Percentiles rank a stretch among this genome's conserved stretches.
phyloP scores from a whole-genome alignment of 495 filamentous ascomycete genomes.

The Neurospora tetrasperma region DNA sequence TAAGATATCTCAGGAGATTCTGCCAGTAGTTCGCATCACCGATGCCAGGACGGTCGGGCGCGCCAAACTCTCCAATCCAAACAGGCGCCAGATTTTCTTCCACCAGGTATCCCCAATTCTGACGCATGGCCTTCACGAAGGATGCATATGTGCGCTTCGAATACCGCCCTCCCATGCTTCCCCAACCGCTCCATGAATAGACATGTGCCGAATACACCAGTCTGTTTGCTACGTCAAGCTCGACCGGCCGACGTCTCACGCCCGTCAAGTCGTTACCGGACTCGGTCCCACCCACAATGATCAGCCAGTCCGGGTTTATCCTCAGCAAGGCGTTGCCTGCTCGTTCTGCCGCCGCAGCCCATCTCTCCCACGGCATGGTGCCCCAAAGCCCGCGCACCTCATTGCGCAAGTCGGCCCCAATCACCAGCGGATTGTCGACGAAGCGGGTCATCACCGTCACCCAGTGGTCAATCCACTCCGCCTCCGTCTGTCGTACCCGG shows the following conservation, averaged over 20 bases:
- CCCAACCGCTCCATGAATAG: conserved; percentile 54
- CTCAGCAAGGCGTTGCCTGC: conserved; percentile 44
- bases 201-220: conserved; percentile 56
- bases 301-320: conserved; percentile 49
- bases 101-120: conserved; percentile 52
- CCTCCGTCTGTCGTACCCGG: conserved; percentile 44
- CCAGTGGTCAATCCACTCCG: conserved; percentile 51
- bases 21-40: conserved; percentile 51
- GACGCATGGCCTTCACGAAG: conserved; percentile 46
- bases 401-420: conserved; percentile 51
- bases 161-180: conserved; percentile 40
- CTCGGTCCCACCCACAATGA: conserved; percentile 51
- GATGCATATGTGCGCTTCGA: conserved; percentile 42
- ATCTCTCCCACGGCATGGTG: conserved; percentile 48
- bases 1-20: conserved; percentile 45
- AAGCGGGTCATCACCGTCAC: conserved; percentile 45
- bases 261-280: conserved; percentile 47
- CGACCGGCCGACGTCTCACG: conserved; percentile 38
- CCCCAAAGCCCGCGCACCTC: conserved; percentile 53
- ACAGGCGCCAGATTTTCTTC: conserved; percentile 47
- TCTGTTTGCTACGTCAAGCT: conserved; percentile 37
- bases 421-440: conserved; percentile 40
- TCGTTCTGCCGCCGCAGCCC: conserved; percentile 48
- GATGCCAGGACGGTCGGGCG: conserved; percentile 32
- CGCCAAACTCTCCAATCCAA: conserved; percentile 53